Percentiles rank a stretch among this genome's conserved stretches.
These are phyloP conservation scores for Corynespora cassiicola DNA, from an alignment of 2,329 filamentous ascomycete genomes.

Conservation along the genomic window DNA sequence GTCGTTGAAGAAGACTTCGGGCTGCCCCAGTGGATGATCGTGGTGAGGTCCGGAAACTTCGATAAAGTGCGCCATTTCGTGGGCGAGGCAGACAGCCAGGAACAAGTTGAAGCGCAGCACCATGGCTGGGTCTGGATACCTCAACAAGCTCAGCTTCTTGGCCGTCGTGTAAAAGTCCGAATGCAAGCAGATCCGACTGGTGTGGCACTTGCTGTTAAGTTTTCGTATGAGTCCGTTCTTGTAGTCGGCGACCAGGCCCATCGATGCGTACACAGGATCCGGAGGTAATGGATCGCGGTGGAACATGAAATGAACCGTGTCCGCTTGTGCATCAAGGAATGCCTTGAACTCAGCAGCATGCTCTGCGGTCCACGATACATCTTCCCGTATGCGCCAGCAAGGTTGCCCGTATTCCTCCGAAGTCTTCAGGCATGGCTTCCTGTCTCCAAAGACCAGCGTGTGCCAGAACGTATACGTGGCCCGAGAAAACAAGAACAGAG, in stretches of 20 bases:
- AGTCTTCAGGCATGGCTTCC: slow-evolving; percentile 35
- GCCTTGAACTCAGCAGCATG: slow-evolving; percentile 33
- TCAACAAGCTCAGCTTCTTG: slow-evolving; percentile 44
- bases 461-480: slow-evolving; percentile 47
- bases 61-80: slow-evolving; percentile 50
- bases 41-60: slow-evolving; percentile 46
- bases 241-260: slow-evolving; percentile 46
- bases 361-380: slow-evolving; percentile 42
- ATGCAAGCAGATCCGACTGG: slow-evolving; percentile 46
- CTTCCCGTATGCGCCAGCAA: slow-evolving; percentile 42
- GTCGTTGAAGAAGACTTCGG: slow-evolving; percentile 47
- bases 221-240: slow-evolving; percentile 44
- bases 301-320: slow-evolving; percentile 48
- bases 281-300: slow-evolving; percentile 43
- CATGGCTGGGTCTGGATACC: slow-evolving; percentile 47
- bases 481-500: slow-evolving; percentile 40
- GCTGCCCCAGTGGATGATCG: slow-evolving; percentile 40
- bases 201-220: slow-evolving; percentile 43
- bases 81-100: slow-evolving; percentile 44
- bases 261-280: slow-evolving; percentile 45
- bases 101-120: slow-evolving; percentile 50
- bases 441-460: slow-evolving; percentile 44
- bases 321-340: slow-evolving; percentile 38
- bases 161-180: slow-evolving; percentile 50
- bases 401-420: slow-evolving; percentile 39